Conservation (phyloP, 2,329 filamentous ascomycete species). For the Botryotinia globosa region DNA sequence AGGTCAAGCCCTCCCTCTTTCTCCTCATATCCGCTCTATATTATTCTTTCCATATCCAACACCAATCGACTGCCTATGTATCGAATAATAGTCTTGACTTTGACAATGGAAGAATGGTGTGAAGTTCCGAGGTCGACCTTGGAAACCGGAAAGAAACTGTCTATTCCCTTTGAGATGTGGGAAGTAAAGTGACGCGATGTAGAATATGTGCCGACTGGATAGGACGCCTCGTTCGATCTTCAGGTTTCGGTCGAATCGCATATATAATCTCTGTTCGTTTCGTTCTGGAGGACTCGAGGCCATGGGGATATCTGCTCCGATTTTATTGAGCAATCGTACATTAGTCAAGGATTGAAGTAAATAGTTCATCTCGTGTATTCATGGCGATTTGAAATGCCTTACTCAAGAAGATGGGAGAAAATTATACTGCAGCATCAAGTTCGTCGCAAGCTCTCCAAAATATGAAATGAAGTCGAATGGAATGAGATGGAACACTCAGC, state of each 20-base stretch:
- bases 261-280: not conserved
- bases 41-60: not conserved
- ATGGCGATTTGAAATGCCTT: not conserved
- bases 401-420: rapidly evolving
- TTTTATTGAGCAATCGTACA: rapidly evolving
- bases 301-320: rapidly evolving
- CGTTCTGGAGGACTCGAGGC: not conserved
- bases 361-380: rapidly evolving
- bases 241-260: not conserved
- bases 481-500: not conserved
- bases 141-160: rapidly evolving
- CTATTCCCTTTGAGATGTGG: rapidly evolving
- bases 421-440: not conserved
- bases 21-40: not conserved
- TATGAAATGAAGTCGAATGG: not conserved
- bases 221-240: rapidly evolving
- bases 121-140: not conserved
- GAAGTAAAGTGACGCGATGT: not conserved
- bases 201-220: rapidly evolving
- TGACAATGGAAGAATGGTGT: not conserved
- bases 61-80: not conserved
- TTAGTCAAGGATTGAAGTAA: not conserved
- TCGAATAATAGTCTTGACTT: not conserved
- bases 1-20: rapidly evolving
- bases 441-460: not conserved